These are phyloP conservation scores for Datisca glomerata DNA, from an alignment of 306 rosid genomes.

Conservation along the genomic window DNA sequence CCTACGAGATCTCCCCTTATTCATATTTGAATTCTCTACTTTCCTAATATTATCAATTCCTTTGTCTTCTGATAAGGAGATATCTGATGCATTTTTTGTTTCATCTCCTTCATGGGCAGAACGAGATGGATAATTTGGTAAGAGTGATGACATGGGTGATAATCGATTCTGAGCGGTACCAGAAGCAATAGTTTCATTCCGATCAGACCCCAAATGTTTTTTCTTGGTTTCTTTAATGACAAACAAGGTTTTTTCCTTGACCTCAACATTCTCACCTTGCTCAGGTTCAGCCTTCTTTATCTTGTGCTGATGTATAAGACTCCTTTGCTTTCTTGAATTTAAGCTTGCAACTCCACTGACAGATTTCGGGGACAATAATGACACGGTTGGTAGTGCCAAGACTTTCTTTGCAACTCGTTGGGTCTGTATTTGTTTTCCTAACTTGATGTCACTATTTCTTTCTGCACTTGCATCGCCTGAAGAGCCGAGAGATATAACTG, in stretches of 20 bases:
- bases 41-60: slow-evolving; percentile 31
- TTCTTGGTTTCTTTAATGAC: slow-evolving; percentile 51
- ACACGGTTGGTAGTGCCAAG: slow-evolving; percentile 15
- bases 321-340: slow-evolving; percentile 27
- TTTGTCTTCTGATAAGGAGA: slow-evolving; percentile 23
- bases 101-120: slow-evolving; percentile 43
- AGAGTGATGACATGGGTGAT: neutral
- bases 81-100: slow-evolving; percentile 30
- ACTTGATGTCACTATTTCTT: slow-evolving; percentile 25
- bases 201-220: slow-evolving; percentile 26
- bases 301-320: slow-evolving; percentile 20
- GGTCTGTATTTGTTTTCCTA: slow-evolving; percentile 18
- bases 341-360: slow-evolving; percentile 25
- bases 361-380: slow-evolving; percentile 34
- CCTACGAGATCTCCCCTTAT: slow-evolving; percentile 20
- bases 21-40: slow-evolving; percentile 17
- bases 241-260: slow-evolving; percentile 59
- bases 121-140: slow-evolving; percentile 13
- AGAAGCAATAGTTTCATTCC: slow-evolving; percentile 17
- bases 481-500: slow-evolving; percentile 20
- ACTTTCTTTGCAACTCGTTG: slow-evolving; percentile 31
- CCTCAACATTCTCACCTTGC: slow-evolving; percentile 23
- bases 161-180: slow-evolving; percentile 15
- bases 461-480: slow-evolving; percentile 18
- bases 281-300: slow-evolving; percentile 18